These are phyloP conservation scores for Pseudocercospora pini-densiflorae DNA, from an alignment of 2,329 filamentous ascomycete species.

Conservation along the genomic window DNA sequence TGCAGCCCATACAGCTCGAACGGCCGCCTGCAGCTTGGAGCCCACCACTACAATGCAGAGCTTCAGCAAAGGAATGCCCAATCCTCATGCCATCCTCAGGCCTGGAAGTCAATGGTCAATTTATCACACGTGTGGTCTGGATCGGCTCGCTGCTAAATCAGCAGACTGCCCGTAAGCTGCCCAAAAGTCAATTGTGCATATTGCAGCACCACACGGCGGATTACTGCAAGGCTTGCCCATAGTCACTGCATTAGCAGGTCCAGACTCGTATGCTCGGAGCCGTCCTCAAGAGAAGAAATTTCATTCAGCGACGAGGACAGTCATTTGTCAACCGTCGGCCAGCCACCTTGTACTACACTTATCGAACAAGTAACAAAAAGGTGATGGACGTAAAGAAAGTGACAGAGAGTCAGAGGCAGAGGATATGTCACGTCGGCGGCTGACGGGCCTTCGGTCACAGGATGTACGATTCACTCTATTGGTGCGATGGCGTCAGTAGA, in stretches of 20 bases:
- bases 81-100: not conserved
- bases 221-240: slow-evolving; percentile 8
- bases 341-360: not conserved
- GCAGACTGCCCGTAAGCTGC: not conserved
- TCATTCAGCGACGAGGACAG: not conserved
- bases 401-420: slow-evolving; percentile 9
- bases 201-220: not conserved
- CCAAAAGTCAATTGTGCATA: not conserved
- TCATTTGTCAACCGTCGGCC: slow-evolving; percentile 2
- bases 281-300: not conserved
- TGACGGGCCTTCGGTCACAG: not conserved
- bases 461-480: slow-evolving; percentile 1
- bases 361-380: not conserved
- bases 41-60: not conserved
- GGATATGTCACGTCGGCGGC: slow-evolving; percentile 4
- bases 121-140: not conserved
- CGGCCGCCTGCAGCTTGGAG: not conserved
- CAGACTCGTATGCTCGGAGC: not conserved
- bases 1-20: not conserved
- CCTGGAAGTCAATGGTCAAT: not conserved
- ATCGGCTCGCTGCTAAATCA: slow-evolving; percentile 1
- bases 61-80: not conserved
- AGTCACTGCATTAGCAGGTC: slow-evolving; percentile 7
- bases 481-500: slow-evolving; percentile 4
- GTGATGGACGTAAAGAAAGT: not conserved